phyloP scores from a whole-genome alignment of 169 alveolate species.

The Toxoplasma gondii region DNA sequence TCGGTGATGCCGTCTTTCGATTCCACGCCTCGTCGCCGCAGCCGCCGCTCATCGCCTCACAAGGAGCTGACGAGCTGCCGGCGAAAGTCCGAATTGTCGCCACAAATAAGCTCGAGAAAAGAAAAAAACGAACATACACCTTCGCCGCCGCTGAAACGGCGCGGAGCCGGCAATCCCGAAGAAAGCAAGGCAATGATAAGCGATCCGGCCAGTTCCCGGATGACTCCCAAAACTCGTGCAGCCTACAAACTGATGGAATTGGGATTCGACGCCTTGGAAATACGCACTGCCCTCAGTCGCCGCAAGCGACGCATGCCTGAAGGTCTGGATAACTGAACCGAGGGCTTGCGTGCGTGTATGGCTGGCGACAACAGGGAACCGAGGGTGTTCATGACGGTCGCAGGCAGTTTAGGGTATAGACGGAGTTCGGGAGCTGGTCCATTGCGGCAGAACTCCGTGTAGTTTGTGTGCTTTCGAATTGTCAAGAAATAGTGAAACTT shows the following conservation, averaged over 20 bases:
- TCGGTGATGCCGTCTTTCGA: background rate
- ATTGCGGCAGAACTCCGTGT: no score
- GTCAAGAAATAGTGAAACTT: no score
- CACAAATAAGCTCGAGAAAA: background rate
- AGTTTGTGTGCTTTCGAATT: no score
- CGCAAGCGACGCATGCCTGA: background rate
- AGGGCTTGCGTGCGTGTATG: background rate
- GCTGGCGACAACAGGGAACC: no score
- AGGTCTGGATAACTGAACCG: background rate
- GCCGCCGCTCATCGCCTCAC: background rate
- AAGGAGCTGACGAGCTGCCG: background rate
- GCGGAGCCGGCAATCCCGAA: background rate
- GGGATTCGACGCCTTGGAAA: background rate
- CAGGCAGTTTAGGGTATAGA: no score
- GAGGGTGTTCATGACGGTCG: no score
- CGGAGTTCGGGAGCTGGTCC: no score
- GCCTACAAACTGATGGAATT: background rate
- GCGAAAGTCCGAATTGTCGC: background rate
- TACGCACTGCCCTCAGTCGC: background rate
- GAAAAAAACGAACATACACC: background rate
- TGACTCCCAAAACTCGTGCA: background rate
- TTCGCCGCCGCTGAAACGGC: slow-evolving; percentile 8
- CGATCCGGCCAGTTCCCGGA: background rate
- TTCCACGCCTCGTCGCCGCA: background rate
- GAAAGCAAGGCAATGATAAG: background rate